A percentile compares a stretch with the other conserved stretches of the same genome.
These are phyloP conservation scores for Fusarium clavum DNA, from an alignment of 2,329 filamentous ascomycete genomes.

Conservation along the genomic window DNA sequence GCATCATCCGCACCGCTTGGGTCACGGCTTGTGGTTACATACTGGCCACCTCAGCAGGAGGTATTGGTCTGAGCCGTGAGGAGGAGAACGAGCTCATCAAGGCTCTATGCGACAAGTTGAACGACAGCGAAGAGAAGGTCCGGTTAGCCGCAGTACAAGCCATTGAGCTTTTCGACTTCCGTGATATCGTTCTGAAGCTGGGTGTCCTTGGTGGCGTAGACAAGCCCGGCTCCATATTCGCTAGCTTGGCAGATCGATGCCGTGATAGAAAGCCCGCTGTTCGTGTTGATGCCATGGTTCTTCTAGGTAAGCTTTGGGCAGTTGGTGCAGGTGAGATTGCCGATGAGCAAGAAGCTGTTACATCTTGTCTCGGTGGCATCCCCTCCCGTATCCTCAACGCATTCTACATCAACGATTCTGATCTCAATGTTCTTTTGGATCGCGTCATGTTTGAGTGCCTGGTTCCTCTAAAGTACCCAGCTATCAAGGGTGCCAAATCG, in stretches of 20 bases:
- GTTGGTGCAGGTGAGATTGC: slow-evolving; percentile 89
- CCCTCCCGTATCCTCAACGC: slow-evolving; percentile 88
- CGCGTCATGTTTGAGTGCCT: slow-evolving; percentile 87
- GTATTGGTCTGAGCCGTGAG: slow-evolving; percentile 84
- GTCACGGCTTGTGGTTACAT: slow-evolving; percentile 86
- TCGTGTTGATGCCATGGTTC: slow-evolving; percentile 85
- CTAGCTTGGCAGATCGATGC: slow-evolving; percentile 85
- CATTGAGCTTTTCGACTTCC: slow-evolving; percentile 82
- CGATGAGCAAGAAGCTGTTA: slow-evolving; percentile 81
- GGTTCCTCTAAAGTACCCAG: slow-evolving; percentile 88
- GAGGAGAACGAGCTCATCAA: slow-evolving; percentile 83
- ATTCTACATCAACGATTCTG: slow-evolving; percentile 88
- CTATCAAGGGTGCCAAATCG: slow-evolving; percentile 65
- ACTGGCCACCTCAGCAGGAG: slow-evolving; percentile 88
- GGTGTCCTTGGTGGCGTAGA: slow-evolving; percentile 79
- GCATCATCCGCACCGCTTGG: slow-evolving; percentile 87
- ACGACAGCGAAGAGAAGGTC: slow-evolving; percentile 91
- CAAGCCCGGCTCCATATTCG: slow-evolving; percentile 81
- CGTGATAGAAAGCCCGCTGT: slow-evolving; percentile 87
- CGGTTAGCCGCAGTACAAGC: slow-evolving; percentile 88
- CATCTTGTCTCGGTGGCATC: slow-evolving; percentile 80
- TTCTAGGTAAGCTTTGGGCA: slow-evolving; percentile 91
- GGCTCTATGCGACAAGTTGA: slow-evolving; percentile 81
- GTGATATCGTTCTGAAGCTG: slow-evolving; percentile 84
- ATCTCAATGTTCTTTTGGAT: slow-evolving; percentile 87